Conservation (phyloP, 108 stramenopile species). For the Cyclostephanos tholiformis region DNA sequence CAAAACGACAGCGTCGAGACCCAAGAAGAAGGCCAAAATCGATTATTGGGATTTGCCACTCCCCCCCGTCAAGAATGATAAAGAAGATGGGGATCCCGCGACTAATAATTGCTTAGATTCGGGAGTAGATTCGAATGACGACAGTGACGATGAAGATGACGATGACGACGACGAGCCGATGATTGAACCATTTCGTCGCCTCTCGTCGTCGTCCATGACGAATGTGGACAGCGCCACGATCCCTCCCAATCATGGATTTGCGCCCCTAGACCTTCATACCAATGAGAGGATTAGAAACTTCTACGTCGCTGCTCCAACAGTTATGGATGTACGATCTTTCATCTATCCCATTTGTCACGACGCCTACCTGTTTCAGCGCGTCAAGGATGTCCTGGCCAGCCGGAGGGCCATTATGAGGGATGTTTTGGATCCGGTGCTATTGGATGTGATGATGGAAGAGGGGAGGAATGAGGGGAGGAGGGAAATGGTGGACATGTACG, state of each 20-base stretch:
- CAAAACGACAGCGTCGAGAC: conserved; percentile 2
- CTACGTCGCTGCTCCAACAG: conserved; percentile 57
- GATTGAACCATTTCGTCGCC: conserved; percentile 2
- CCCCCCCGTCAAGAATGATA: conserved; percentile 27
- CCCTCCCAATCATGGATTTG: conserved; percentile 47
- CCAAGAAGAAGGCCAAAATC: conserved; percentile 21
- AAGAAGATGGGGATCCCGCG: background rate
- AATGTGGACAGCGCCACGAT: background rate
- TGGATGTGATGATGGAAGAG: conserved; percentile 63
- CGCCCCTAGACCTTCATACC: conserved; percentile 69
- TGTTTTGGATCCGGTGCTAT: conserved; percentile 53
- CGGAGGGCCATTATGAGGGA: conserved; percentile 60
- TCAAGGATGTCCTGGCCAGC: conserved; percentile 68
- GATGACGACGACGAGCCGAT: conserved; percentile 13
- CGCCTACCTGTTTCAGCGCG: conserved; percentile 64
- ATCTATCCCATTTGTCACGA: conserved; percentile 89
- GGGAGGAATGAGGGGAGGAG: conserved; percentile 36
- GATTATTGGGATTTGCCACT: conserved; percentile 85
- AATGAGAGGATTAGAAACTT: conserved; percentile 56
- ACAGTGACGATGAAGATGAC: conserved; percentile 16
- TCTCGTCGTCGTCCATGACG: background rate
- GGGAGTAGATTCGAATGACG: conserved; percentile 17
- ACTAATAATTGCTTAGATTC: conserved; percentile 9
- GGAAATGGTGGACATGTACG: conserved; percentile 34
- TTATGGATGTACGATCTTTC: conserved; percentile 73